These are phyloP conservation scores for Haberlea rhodopensis DNA, from an alignment of 257 asterid genomes.

Conservation along the genomic window DNA sequence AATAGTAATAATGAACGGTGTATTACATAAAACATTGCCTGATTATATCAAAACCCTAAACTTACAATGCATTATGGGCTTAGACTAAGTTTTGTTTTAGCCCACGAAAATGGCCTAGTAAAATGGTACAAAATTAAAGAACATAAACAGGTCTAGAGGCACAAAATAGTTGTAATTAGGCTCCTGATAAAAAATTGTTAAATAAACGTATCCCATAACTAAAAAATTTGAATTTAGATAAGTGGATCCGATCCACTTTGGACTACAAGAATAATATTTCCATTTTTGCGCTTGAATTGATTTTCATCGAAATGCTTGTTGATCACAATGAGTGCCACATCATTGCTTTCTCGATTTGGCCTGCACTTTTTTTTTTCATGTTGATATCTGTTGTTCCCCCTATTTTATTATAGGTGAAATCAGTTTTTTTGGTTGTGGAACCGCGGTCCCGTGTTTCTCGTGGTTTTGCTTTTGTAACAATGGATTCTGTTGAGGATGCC, in stretches of 20 bases:
- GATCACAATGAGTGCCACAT: constrained; percentile 9
- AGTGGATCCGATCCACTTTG: background rate
- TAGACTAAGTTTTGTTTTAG: too few relatives aligned
- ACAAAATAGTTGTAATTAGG: too few relatives aligned
- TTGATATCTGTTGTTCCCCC: constrained; percentile 17
- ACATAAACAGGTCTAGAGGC: too few relatives aligned
- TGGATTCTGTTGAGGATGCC: constrained; percentile 84
- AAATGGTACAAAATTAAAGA: too few relatives aligned
- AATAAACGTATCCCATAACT: too few relatives aligned
- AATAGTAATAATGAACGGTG: too few relatives aligned
- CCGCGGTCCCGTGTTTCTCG: constrained; percentile 93
- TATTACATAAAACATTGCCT: too few relatives aligned
- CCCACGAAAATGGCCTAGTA: too few relatives aligned
- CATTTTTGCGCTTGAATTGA: background rate
- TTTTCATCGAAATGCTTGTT: background rate
- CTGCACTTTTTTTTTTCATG: constrained; percentile 6
- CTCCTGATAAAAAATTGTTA: background rate
- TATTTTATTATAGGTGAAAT: constrained; percentile 55
- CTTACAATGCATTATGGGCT: too few relatives aligned
- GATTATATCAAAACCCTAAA: too few relatives aligned
- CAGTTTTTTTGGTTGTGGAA: constrained; percentile 85
- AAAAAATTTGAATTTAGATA: too few relatives aligned
- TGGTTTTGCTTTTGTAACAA: constrained; percentile 90
- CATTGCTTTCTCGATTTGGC: background rate
- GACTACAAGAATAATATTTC: background rate